Conservation (phyloP, 176 grass and related monocot genomes). For the Typha latifolia region DNA sequence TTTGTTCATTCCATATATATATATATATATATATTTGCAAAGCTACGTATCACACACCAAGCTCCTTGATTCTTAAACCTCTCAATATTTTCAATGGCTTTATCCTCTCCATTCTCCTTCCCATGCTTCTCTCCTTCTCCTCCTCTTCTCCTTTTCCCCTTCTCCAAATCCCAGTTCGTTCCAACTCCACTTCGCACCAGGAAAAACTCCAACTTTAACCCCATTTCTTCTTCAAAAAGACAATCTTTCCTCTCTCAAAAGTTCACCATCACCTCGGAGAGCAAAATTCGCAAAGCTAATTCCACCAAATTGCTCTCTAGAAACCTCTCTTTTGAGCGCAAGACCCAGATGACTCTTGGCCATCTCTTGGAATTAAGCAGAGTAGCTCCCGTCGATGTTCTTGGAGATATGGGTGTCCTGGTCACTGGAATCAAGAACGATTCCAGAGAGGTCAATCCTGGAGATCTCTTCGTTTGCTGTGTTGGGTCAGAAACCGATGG, state of each 20-base stretch:
- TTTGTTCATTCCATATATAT: too few species aligned
- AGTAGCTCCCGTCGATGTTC: slow-evolving; percentile 6
- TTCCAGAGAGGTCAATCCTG: slow-evolving; percentile 13
- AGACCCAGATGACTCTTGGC: slow-evolving; percentile 20
- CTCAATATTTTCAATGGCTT: too few species aligned
- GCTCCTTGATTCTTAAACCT: too few species aligned
- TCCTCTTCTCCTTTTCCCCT: background rate
- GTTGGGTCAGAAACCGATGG: slow-evolving; percentile 11
- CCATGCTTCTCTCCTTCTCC: background rate
- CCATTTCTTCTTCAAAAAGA: too few species aligned
- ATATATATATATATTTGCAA: too few species aligned
- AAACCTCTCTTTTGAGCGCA: slow-evolving; percentile 7
- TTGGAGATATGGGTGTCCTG: slow-evolving; percentile 15
- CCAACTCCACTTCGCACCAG: background rate
- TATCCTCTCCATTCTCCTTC: background rate
- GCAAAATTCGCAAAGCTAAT: background rate
- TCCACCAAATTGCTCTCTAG: background rate
- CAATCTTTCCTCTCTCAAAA: background rate
- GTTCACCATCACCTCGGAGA: background rate
- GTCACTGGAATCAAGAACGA: slow-evolving; percentile 20
- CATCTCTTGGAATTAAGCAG: slow-evolving; percentile 15
- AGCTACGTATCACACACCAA: too few species aligned
- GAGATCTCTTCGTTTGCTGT: slow-evolving; percentile 23
- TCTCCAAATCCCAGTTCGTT: background rate
- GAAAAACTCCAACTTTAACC: too few species aligned